Conservation (phyloP, 768 basidiomycete genomes). For the Pisolithus marmoratus region DNA sequence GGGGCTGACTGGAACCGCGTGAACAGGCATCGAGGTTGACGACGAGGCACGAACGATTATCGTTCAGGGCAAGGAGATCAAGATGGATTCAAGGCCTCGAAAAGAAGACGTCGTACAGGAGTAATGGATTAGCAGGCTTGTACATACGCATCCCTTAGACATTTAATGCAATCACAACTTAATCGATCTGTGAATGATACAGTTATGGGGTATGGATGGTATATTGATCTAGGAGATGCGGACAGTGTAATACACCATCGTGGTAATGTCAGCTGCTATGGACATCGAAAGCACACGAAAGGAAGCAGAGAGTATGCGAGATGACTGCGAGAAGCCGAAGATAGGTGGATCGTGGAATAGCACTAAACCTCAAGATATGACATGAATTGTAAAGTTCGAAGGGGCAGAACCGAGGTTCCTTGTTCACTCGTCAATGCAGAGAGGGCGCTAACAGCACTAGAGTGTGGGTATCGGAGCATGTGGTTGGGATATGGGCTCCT, state of each 20-base stretch:
- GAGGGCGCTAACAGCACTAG: neutral
- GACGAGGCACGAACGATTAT: constrained; percentile 80
- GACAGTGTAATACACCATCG: neutral
- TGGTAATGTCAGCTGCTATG: neutral
- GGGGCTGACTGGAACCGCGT: neutral
- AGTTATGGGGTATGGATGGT: neutral
- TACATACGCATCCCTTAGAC: neutral
- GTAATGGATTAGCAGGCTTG: constrained; percentile 18
- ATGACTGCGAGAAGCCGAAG: constrained; percentile 16
- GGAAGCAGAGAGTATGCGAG: neutral
- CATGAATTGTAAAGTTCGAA: neutral
- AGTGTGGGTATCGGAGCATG: constrained; percentile 3
- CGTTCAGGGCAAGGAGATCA: constrained; percentile 78
- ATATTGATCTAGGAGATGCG: neutral
- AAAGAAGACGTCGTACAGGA: constrained; percentile 96
- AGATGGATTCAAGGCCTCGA: constrained; percentile 67
- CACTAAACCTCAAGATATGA: neutral
- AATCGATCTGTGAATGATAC: neutral
- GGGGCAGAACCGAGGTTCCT: neutral
- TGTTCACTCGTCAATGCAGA: neutral
- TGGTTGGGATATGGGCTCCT: constrained; percentile 1
- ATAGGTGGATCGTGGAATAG: neutral
- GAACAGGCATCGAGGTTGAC: constrained; percentile 72
- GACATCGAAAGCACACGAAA: neutral
- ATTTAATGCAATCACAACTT: neutral